Base-by-base conservation (phyloP, 495 filamentous ascomycete genomes). In the Penicillium turbatum region DNA sequence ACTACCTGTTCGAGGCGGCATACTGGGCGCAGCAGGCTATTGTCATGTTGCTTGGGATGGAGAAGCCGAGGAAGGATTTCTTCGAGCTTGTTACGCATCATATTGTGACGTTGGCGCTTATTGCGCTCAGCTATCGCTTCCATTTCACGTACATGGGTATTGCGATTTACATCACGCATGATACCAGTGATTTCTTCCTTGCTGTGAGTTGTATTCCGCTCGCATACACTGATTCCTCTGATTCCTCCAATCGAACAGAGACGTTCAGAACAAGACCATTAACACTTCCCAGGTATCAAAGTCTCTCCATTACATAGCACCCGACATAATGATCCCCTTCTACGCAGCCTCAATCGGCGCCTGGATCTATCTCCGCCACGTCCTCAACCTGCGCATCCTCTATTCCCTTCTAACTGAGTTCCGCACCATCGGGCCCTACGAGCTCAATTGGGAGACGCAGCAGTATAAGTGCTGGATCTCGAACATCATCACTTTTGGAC, bases 101-200 rank as follows among this genome's bases (percentile, higher is more conserved):
- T 68, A 83, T 96, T 59, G 86, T 96, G 48, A 91, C 88, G 16
- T 65, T 96, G 43, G 72, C 81, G 15, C 74, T 96, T 48, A 95
- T 96, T 58, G 81, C 71, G 43, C 69, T 88, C 58, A 90, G 86
- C 71, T 96, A 96, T 72, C 83, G 89, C 41, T 96, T 92, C 72
- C 92, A 96, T 71, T 96, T 96, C 69, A 90, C 91, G 8, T 89
- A 90, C 68, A 92, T 96, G 69, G 91, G 91, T 0, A 66, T 96
- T 36, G 90, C 87, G 30, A 88, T 96, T 9, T 96, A 92, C 69
- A 86, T 92, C 40, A 95, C 91, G 31, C 89, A 93, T 69, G 91
- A 96, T 62, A 87, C 95, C 48, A 86, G 82, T 59, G 91, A 96
- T 66, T 93, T 96, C 71, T 96, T 96, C 79, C 76, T 96, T 6